Evolutionary conservation across 2,329 filamentous ascomycete species (phyloP), one percentile per base, ranked within the genome.

Genomic region (Calycina marina): DNA sequence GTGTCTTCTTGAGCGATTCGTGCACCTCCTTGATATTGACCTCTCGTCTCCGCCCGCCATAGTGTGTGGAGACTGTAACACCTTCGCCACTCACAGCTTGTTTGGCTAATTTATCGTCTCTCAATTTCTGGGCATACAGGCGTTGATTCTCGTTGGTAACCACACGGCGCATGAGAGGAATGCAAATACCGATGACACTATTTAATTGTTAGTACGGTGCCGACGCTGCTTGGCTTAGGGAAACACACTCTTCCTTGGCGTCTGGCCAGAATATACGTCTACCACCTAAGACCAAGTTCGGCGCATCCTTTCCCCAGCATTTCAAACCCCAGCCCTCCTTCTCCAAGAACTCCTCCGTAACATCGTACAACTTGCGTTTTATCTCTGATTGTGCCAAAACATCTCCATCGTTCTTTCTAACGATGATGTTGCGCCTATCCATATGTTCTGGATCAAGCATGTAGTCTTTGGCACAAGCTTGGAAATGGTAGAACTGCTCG

Each of bases 111-210:
- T 29, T 28, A 14, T 41, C 44, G 6, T 38, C 32, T 26, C 35
- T 31, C 18, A 49, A 36, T 14, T 36, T 38, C 15, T 46, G 20
- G 40, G 46, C 48, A 37, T 53, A 53, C 14, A 38, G 32, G 17
- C 49, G 41, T 40, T 52, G 49, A 24, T 46, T 42, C 34, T 53
- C 50, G 30, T 54, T 54, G n/a, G 47, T 52, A 6, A 54, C 48
- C 43, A 50, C 47, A 6, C 51, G 48, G 10, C 50, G 46, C 27
- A 54, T 32, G 6, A 54, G 34, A 18, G 49, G 50, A 14, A 42
- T 50, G 13, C 52, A 37, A 5, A 42, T 31, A 5, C 40, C 31
- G 3, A 48, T 46, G 11, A 53, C 39, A 34, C 48, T 53, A 26
- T n/a, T n/a, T n/a, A n/a, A n/a, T n/a, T n/a, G n/a, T n/a, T n/a